A percentile compares a stretch with the other conserved stretches of the same genome.
Conservation (phyloP, 768 basidiomycete genomes). For the Lactifluus hygrophoroides region DNA sequence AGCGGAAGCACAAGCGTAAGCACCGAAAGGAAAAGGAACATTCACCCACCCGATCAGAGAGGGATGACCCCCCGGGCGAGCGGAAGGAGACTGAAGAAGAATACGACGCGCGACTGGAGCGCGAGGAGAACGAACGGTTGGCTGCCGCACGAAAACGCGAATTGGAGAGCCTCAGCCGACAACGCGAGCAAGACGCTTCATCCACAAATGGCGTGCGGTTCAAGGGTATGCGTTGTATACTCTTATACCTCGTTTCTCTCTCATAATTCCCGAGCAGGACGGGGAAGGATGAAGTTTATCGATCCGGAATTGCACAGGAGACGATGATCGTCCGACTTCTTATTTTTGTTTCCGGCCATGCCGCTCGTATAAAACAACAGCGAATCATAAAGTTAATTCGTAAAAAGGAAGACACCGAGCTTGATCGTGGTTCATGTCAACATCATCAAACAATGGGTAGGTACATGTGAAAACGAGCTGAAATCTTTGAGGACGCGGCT, state of each 20-base stretch:
- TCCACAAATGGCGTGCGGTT: conserved; percentile 46
- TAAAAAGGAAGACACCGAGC: conserved; percentile 3
- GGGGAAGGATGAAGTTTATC: conserved; percentile 59
- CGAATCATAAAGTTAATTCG: conserved; percentile 16
- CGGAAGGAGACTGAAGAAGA: conserved; percentile 57
- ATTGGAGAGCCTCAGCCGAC: conserved; percentile 40
- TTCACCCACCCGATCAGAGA: conserved; percentile 12
- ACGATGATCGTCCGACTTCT: conserved; percentile 10
- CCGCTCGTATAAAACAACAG: conserved; percentile 6
- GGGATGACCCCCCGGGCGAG: neutral
- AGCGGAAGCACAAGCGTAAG: conserved; percentile 24
- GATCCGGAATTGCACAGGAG: conserved; percentile 44
- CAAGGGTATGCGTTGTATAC: conserved; percentile 39
- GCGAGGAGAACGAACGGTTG: conserved; percentile 54
- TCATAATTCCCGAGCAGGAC: conserved; percentile 31
- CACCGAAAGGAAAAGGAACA: conserved; percentile 24
- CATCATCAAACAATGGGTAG: conserved; percentile 6
- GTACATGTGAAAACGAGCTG: neutral
- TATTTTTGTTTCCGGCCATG: neutral
- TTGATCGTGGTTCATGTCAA: conserved; percentile 14
- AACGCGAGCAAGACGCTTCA: conserved; percentile 28
- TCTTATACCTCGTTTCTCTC: neutral
- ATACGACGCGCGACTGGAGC: conserved; percentile 59
- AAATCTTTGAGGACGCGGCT: neutral
- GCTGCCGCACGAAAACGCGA: conserved; percentile 40